Evolutionary conservation across 73 alveolate genomes (phyloP).

Genomic region (Tetrahymena elliotti): DNA sequence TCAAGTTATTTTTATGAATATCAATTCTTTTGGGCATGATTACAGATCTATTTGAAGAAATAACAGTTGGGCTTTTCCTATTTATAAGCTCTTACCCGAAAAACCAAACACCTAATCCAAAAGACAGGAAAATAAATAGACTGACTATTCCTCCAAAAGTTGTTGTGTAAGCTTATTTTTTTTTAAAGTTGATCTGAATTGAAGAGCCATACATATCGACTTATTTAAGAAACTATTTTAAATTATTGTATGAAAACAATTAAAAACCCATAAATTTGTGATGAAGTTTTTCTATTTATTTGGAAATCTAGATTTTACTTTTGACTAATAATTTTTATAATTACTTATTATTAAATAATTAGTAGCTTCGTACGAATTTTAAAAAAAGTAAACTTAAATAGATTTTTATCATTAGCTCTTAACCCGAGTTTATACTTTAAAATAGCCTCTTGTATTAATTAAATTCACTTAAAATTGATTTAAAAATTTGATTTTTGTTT

Average conservation of each 20-base stretch:
- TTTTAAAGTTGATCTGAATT: neutral
- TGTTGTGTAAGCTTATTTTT: neutral
- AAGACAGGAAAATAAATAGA: neutral
- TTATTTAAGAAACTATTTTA: neutral
- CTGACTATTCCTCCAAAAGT: neutral
- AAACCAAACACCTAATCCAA: neutral
- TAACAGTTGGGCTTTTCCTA: neutral
- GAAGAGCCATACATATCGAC: neutral
- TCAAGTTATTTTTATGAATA: neutral
- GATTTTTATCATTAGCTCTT: no score
- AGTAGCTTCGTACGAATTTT: no score
- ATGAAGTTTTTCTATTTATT: no score
- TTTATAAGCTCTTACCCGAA: neutral
- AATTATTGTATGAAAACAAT: neutral
- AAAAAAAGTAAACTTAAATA: no score
- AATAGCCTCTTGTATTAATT: no score
- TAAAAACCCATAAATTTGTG: no score
- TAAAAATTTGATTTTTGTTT: no score
- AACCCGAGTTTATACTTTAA: no score
- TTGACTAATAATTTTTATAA: no score
- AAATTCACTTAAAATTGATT: no score
- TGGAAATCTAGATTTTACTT: no score
- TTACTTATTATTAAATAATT: no score
- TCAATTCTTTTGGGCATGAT: neutral
- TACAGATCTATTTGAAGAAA: neutral